Evolutionary conservation across 805 yeast species (phyloP).

Genomic region (Metschnikowia rubicola): DNA sequence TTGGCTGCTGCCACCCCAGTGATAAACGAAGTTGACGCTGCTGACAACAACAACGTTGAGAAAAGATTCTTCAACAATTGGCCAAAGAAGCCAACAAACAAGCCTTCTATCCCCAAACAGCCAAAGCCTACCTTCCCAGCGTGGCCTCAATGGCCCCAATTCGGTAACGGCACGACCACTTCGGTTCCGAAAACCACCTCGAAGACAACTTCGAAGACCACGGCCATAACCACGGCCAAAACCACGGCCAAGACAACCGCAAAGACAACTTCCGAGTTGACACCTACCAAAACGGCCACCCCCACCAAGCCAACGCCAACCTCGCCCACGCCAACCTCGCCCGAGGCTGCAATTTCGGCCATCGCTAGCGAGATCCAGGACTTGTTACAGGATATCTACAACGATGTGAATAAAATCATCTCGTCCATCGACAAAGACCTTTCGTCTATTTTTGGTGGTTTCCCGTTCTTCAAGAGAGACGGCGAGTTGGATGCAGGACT

Average conservation of each 20-base stretch:
- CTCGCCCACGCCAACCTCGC: not conserved
- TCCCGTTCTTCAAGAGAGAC: constrained; percentile 6
- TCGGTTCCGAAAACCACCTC: not conserved
- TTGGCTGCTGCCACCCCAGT: constrained; percentile 12
- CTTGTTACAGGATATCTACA: constrained; percentile 2
- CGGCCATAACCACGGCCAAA: too few relatives aligned
- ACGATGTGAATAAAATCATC: constrained; percentile 1
- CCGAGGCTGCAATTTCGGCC: not conserved
- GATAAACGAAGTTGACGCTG: too few relatives aligned
- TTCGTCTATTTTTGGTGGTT: not conserved
- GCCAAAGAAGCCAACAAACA: too few relatives aligned
- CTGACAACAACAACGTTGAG: too few relatives aligned
- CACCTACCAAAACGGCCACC: not conserved
- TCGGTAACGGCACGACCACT: not conserved
- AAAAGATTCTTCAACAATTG: too few relatives aligned
- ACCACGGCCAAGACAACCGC: not conserved
- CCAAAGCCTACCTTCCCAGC: not conserved
- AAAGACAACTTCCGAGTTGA: not conserved
- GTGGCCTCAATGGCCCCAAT: not conserved
- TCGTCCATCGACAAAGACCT: not conserved
- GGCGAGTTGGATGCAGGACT: not conserved
- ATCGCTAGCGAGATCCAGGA: constrained; percentile 1
- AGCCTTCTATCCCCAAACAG: not conserved
- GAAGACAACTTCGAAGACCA: not conserved
- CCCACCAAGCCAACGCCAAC: not conserved